Percentiles rank a stretch among this genome's conserved stretches.
These are phyloP conservation scores for Spathaspora passalidarum DNA, from an alignment of 805 yeast species.

Conservation along the genomic window DNA sequence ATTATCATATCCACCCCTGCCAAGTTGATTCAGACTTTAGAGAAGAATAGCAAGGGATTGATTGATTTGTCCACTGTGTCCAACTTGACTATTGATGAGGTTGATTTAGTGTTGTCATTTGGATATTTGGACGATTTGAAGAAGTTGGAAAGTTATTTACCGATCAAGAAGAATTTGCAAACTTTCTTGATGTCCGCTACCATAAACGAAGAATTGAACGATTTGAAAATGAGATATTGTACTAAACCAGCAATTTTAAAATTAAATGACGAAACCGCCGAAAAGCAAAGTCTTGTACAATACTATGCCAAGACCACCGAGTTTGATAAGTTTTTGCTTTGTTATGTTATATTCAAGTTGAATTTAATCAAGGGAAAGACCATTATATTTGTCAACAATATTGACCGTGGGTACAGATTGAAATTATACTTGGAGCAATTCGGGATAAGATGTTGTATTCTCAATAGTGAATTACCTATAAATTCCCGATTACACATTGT, in stretches of 20 bases:
- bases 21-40: slow-evolving; percentile 56
- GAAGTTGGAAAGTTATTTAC: slow-evolving; percentile 59
- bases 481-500: slow-evolving; percentile 93
- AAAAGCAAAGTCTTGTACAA: slow-evolving; percentile 60
- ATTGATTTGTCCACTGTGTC: slow-evolving; percentile 56
- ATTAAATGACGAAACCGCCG: slow-evolving; percentile 57
- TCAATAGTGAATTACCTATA: slow-evolving; percentile 89
- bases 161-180: slow-evolving; percentile 75
- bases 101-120: slow-evolving; percentile 83
- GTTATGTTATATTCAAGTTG: slow-evolving; percentile 89
- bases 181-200: slow-evolving; percentile 97
- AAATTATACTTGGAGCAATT: slow-evolving; percentile 91
- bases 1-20: slow-evolving; percentile 87
- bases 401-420: slow-evolving; percentile 92
- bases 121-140: slow-evolving; percentile 87
- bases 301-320: slow-evolving; percentile 85
- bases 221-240: slow-evolving; percentile 74
- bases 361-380: slow-evolving; percentile 88
- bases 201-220: slow-evolving; percentile 76
- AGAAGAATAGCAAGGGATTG: slow-evolving; percentile 38
- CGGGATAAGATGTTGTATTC: slow-evolving; percentile 82
- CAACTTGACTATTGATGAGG: slow-evolving; percentile 89
- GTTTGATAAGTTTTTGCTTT: slow-evolving; percentile 84
- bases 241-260: slow-evolving; percentile 78
- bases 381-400: slow-evolving; percentile 84